Evolutionary conservation across 2,329 filamentous ascomycete species (phyloP).

Genomic region (Zymoseptoria passerinii): DNA sequence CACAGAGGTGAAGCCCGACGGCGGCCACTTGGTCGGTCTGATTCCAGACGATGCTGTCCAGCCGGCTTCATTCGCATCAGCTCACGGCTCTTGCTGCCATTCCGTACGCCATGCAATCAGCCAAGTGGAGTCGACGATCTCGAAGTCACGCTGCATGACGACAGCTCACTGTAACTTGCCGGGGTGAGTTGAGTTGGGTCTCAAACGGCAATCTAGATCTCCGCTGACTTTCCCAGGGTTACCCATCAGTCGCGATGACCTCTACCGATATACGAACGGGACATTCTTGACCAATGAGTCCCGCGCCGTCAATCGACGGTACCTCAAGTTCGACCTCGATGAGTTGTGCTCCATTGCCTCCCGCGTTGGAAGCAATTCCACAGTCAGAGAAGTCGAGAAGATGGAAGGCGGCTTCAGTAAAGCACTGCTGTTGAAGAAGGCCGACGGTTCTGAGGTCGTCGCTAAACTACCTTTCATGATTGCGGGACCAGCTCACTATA

Average conservation of each 20-base stretch:
- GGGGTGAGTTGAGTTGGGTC: not conserved
- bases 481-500: constrained; percentile 24
- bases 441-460: constrained; percentile 25
- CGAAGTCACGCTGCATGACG: not conserved
- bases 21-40: too few species aligned
- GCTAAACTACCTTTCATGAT: constrained; percentile 29
- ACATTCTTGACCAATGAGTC: constrained; percentile 26
- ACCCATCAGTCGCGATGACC: not conserved
- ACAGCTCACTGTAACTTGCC: not conserved
- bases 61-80: not conserved
- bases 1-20: too few species aligned
- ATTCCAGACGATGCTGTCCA: too few species aligned
- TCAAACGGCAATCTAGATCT: not conserved
- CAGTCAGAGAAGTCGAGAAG: constrained; percentile 26
- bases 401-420: constrained; percentile 30
- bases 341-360: constrained; percentile 25
- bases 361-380: constrained; percentile 15
- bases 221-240: not conserved
- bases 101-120: not conserved
- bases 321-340: constrained; percentile 25
- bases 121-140: not conserved
- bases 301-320: constrained; percentile 20
- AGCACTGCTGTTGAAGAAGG: constrained; percentile 25
- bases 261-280: constrained; percentile 22
- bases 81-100: not conserved